Evolutionary conservation across 2,329 filamentous ascomycete species (phyloP).

Genomic region (Raffaelea albimanens): DNA sequence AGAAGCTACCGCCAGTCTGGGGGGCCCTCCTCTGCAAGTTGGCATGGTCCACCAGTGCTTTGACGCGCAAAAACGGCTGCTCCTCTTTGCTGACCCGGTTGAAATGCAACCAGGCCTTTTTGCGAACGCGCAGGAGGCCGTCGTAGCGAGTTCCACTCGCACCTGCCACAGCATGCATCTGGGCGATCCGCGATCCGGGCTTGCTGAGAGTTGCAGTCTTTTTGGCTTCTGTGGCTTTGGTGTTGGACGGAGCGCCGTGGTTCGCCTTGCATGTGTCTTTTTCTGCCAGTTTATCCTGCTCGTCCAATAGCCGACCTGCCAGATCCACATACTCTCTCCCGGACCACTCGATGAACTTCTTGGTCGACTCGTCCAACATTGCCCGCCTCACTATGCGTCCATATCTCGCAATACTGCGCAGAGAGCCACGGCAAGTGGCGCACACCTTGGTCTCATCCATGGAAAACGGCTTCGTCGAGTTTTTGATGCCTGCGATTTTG

Average conservation of each 20-base stretch:
- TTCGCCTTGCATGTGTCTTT: too few species aligned
- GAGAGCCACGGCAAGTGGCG: conserved; percentile 39
- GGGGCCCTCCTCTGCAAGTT: conserved; percentile 19
- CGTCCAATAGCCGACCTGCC: conserved; percentile 14
- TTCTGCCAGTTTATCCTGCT: conserved; percentile 16
- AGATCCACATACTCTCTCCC: conserved; percentile 29
- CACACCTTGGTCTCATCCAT: conserved; percentile 26
- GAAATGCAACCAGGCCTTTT: too few species aligned
- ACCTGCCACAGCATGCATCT: conserved; percentile 12
- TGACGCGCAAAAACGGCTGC: too few species aligned
- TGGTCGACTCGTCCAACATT: conserved; percentile 52
- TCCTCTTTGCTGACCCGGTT: too few species aligned
- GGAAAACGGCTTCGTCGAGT: not conserved
- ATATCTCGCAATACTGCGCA: conserved; percentile 45
- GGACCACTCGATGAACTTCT: conserved; percentile 44
- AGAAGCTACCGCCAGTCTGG: conserved; percentile 17
- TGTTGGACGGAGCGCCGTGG: too few species aligned
- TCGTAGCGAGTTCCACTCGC: conserved; percentile 19
- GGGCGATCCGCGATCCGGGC: conserved; percentile 7
- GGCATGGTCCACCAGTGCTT: conserved; percentile 31
- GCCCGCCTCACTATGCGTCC: conserved; percentile 52
- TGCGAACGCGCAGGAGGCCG: too few species aligned
- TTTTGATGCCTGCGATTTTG: not conserved
- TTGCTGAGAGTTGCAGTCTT: too few species aligned
- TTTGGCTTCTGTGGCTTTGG: too few species aligned